Evolutionary conservation across 2,329 filamentous ascomycete species (phyloP), one percentile per base, ranked within the genome.

Genomic region (Colletotrichum limetticola): DNA sequence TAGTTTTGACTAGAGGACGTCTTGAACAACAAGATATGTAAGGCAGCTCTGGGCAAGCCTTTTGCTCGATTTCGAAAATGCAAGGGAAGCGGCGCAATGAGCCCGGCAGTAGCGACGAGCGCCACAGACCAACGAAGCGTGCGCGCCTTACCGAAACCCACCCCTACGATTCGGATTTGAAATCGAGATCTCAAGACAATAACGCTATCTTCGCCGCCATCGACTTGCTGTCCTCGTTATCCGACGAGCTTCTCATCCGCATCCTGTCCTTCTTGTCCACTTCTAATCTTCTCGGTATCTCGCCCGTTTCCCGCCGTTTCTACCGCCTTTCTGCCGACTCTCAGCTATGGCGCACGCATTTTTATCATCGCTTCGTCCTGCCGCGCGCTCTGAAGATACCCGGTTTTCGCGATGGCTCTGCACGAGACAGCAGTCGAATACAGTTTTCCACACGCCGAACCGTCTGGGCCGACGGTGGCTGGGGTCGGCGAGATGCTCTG

Each of bases 311-410:
- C 2, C 90, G 85, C 66, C 94, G 93, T 72, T 93, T 97, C 79
- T 87, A 91, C 76, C 87, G 86, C 52, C 88, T 98, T 22, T 89
- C 94, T 8, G 88, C 89, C 67, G 97, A 98, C 81, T 93, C 93
- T 0, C 95, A 98, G 80, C 85, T 98, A 69, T 99, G 97, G 97
- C 97, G 96, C 81, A 89, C 89, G 16, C 90, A 95, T 62, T 99
- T 98, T 83, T 98, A 97, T 83, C 88, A 91, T 30, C 92, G 93
- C 74, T 98, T 97, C 82, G 94, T 98, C 35, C 89, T 94, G 46
- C 95, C 95, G 52, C 91, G 95, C 78, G 93, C 93, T 46, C 88
- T 93, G 76, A 91, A 93, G 71, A 91, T 96, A 68, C 93, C 94
- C 0, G 92, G 93, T 26, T 89, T 93, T 68, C 83, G 85, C 37